phyloP scores from a whole-genome alignment of 768 basidiomycete genomes.

The Psilocybe cubensis region DNA sequence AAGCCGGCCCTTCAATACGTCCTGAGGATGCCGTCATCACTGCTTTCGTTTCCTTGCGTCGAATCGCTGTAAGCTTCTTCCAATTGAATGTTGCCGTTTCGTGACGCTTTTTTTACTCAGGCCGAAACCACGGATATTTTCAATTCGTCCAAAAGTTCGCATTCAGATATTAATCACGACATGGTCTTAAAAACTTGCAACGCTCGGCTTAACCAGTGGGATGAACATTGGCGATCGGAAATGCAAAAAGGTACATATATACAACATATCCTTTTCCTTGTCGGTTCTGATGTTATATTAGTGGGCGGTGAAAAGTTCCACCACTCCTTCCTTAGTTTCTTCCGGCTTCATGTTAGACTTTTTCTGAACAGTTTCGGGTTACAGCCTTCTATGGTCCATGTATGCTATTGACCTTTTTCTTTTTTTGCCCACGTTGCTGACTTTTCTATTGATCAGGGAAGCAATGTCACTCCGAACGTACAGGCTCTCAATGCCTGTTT shows the following conservation, averaged over 20 bases:
- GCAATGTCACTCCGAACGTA: conserved; percentile 60
- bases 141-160: conserved; percentile 49
- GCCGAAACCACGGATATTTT: conserved; percentile 83
- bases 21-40: conserved; percentile 84
- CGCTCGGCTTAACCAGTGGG: conserved; percentile 72
- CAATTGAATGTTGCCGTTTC: neutral
- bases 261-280: conserved; percentile 2
- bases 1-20: conserved; percentile 52
- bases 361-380: conserved; percentile 88
- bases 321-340: conserved; percentile 72
- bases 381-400: conserved; percentile 61
- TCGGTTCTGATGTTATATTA: conserved; percentile 23
- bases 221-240: conserved; percentile 69
- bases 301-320: conserved; percentile 80
- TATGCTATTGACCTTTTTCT: conserved; percentile 33
- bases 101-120: conserved; percentile 33
- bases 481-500: conserved; percentile 75
- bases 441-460: conserved; percentile 42
- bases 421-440: conserved; percentile 1
- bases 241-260: conserved; percentile 63
- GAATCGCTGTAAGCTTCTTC: conserved; percentile 66
- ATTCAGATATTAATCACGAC: conserved; percentile 74
- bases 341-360: conserved; percentile 76
- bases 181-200: conserved; percentile 75
- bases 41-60: conserved; percentile 76